Evolutionary conservation across 768 basidiomycete species (phyloP), one percentile per base, ranked within the genome.

Genomic region (Leucogyrophana mollusca): DNA sequence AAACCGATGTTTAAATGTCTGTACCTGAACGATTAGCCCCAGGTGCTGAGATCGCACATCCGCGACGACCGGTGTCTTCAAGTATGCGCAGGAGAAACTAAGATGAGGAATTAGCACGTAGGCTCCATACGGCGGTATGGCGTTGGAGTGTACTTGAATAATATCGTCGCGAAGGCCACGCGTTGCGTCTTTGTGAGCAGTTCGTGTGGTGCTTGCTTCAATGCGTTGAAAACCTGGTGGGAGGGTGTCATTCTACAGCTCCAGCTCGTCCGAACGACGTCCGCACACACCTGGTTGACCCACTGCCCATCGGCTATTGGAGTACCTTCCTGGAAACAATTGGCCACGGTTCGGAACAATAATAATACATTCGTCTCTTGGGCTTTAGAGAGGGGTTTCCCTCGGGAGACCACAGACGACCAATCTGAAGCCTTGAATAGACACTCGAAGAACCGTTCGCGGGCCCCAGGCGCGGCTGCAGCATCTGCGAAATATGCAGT

Each of bases 331-430:
- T 84, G 78, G 59, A 94, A 83, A 25, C 76, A 68, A 64, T 99
- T 99, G 21, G 89, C 82, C 27, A 96, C 56, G 0, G 82, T 85
- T 25, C 94, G 78, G 40, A 96, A 70, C 2, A 87, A 72, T 20
- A 99, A 74, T 49, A 95, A 71, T 1, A 85, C 74, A 58, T 97
- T 97, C 14, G 86, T 95, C 61, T 96, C 94, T 46, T 84, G 73
- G 6, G 81, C 64, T 66, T 92, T 96, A 3, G 73, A 63, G 27
- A 86, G 61, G 0, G 84, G 73, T n/a, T 65, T 61, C 22, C 70
- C 57, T 77, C 82, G 82, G 1, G 79, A 72, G 23, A 71, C 52
- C 42, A 60, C 50, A 32, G 54, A 49, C 33, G 49, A 60, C 84
- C 87, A 90, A 40, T 86, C 84, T 3, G 84, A 78, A 11, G 83